Evolutionary conservation across 2,329 filamentous ascomycete species (phyloP), one percentile per base, ranked within the genome.

Genomic region (Cordyceps pruinosa): DNA sequence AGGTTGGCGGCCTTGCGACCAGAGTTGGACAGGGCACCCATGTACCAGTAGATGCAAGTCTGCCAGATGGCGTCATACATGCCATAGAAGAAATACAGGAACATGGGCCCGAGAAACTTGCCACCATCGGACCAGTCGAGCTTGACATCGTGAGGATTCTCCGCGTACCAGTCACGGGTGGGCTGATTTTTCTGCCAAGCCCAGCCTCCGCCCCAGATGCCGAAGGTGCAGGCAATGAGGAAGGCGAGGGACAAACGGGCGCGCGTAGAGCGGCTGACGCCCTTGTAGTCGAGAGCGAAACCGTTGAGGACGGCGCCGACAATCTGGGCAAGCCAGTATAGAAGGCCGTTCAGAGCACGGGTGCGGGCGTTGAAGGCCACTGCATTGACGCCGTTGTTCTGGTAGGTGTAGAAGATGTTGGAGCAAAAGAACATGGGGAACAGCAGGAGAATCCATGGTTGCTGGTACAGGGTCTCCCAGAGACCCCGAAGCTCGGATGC

Each of bases 21-120:
- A 61, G 93, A 96, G 82, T 97, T 97, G 68, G 89, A 92, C 44
- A 97, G 79, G 8, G 92, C 84, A 51, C 93, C 93, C 88, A 97
- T 96, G 76, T 88, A 92, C 86, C 86, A 88, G 59, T 61, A 69
- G 86, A 85, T 56, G 51, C 45, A 45, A 7, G 57, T 82, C 68
- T 88, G 85, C 83, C 83, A 88, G 28, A 84, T 75, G 2, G 85
- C 82, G 66, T 88, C 86, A 64, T 84, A 86, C 61, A 83, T 78
- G 44, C 86, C 85, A 66, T 87, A 88, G 70, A 86, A 87, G 67
- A 88, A 84, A 73, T 87, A 88, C n/a, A 88, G 73, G 64, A 87
- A 82, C 64, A 88, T 85, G 13, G 85, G 84, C 0, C 84, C 85
- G 9, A 77, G 75, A 54, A 80, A 85, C 42, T 77, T 72, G 45